Base-by-base conservation (phyloP, 140 eudicot species). In the Stevia rebaudiana region DNA sequence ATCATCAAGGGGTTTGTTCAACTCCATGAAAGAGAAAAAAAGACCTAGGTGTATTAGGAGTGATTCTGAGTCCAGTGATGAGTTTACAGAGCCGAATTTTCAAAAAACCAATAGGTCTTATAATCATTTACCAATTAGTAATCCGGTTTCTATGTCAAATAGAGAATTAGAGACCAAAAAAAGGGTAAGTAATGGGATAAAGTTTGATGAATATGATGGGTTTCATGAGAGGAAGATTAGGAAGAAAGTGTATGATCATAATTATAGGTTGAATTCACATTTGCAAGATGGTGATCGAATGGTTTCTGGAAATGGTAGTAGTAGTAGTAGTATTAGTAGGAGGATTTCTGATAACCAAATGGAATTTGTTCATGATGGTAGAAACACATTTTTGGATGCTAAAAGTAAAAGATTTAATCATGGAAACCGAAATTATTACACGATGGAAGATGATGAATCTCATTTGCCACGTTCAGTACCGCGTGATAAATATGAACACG, bases 31-130 rank as follows among this genome's bases (percentile, higher is more conserved):
- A 23, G 84, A 67, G 57, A 83, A 79, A 67, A 88, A 85, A 79
- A 81, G 97, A 73, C 73, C 94, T 44, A 64, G 89, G 22, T 13
- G 71, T 67, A 44, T 53, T 51, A 52, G 18, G 51, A 67, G 78
- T 57, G 84, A 75, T 71, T 82, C 87, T 17, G 84, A 69, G 55
- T 88, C 95, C 0, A 85, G 95, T 71, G 95, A 88, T 60, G 98
- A 79, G 76, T 67, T 71, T 18, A 54, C 83, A 19, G 90, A 85
- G 82, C 74, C 79, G 0, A 44, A 67, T 39, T 36, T 71, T 42
- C 71, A 81, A 46, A 75, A 74, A 43, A 22, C 62, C 30, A 81
- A 80, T 12, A 71, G 62, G 10, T 65, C 69, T 52, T 56, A 57
- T n/a, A 70, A 70, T 56, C 80, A 76, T 49, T 61, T 74, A 3